phyloP scores from a whole-genome alignment of 306 rosid species.

The Prinsepia uniflora region DNA sequence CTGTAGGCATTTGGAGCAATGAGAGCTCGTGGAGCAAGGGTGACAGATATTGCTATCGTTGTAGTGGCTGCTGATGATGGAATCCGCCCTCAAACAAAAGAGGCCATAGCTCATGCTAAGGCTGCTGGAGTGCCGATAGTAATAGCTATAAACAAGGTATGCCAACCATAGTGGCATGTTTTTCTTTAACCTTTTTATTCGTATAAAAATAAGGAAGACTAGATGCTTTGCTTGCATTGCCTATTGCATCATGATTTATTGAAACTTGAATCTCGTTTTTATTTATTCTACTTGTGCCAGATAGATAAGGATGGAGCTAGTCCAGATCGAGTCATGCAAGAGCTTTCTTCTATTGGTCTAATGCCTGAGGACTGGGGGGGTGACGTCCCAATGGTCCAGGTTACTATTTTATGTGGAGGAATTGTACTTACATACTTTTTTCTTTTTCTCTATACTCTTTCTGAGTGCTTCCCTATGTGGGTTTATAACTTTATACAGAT shows the following conservation, averaged over 20 bases:
- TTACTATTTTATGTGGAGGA: constrained; percentile 30
- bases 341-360: constrained; percentile 86
- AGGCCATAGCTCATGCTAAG: constrained; percentile 98
- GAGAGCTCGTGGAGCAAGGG: constrained; percentile 99
- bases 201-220: constrained; percentile 8
- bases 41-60: constrained; percentile 88
- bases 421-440: constrained; percentile 18
- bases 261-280: constrained; percentile 15
- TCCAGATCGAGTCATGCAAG: constrained; percentile 96
- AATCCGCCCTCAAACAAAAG: constrained; percentile 95
- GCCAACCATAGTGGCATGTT: constrained; percentile 20
- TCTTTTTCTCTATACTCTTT: constrained; percentile 19
- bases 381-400: constrained; percentile 93
- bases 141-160: constrained; percentile 91
- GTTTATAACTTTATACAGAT: constrained; percentile 40
- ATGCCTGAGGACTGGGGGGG: constrained; percentile 99
- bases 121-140: constrained; percentile 95
- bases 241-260: constrained; percentile 27
- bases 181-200: constrained; percentile 3
- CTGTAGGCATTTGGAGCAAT: constrained; percentile 98
- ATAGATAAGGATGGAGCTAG: constrained; percentile 95
- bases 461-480: constrained; percentile 22
- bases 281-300: constrained; percentile 40
- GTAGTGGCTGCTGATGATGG: constrained; percentile 99
- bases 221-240: constrained; percentile 21